Percentiles rank a stretch among this genome's conserved stretches.
These are phyloP conservation scores for Rubus parviflorus DNA, from an alignment of 306 rosid species.

Conservation along the genomic window DNA sequence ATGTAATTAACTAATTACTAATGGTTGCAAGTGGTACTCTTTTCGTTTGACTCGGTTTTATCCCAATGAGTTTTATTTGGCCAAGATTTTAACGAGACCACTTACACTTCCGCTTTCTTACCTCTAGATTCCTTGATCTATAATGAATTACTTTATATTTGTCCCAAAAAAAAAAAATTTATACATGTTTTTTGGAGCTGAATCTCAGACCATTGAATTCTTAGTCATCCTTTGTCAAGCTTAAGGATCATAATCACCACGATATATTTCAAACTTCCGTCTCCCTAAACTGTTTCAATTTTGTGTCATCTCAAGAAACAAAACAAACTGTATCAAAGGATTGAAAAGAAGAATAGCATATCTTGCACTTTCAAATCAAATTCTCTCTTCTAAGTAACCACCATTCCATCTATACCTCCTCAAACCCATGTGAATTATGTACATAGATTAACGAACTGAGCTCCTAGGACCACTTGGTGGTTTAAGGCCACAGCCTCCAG, in stretches of 20 bases:
- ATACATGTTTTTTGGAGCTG: not conserved
- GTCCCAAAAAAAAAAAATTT: no score
- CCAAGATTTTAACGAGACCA: no score
- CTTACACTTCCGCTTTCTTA: no score
- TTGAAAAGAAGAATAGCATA: conserved; percentile 13
- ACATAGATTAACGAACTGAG: conserved; percentile 39
- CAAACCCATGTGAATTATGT: conserved; percentile 50
- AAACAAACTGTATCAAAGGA: conserved; percentile 35
- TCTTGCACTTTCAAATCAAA: conserved; percentile 14
- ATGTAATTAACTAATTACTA: no score
- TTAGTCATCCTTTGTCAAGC: not conserved
- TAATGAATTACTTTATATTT: no score
- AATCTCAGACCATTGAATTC: not conserved
- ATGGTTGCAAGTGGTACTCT: no score
- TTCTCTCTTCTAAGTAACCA: conserved; percentile 27
- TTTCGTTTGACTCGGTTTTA: no score
- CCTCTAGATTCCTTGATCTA: no score
- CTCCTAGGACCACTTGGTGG: conserved; percentile 42
- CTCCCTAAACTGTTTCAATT: not conserved
- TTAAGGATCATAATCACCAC: not conserved
- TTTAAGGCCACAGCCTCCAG: conserved; percentile 32
- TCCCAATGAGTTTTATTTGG: no score
- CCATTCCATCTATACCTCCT: conserved; percentile 52
- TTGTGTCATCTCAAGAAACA: conserved; percentile 41
- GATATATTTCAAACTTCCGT: not conserved